These are phyloP conservation scores for Lignosus rhinocerotis DNA, from an alignment of 1,284 basidiomycete genomes.

Conservation along the genomic window DNA sequence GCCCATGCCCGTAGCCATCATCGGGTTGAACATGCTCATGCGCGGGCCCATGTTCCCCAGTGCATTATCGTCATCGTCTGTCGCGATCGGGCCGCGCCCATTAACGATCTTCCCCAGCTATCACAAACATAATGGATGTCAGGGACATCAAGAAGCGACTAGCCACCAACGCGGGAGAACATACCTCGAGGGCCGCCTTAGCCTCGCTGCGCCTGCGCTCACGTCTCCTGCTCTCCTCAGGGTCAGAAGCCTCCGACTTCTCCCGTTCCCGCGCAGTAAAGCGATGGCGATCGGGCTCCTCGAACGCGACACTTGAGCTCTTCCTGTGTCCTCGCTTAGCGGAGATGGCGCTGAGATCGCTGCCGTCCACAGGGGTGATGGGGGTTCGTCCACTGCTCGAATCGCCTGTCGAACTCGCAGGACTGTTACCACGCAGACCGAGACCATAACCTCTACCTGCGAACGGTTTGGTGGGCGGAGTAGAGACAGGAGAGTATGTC, in stretches of 20 bases:
- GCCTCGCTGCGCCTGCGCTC: constrained; percentile 75
- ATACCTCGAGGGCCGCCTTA: constrained; percentile 77
- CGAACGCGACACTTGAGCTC: constrained; percentile 63
- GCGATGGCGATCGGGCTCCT: constrained; percentile 28
- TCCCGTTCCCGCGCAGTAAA: constrained; percentile 34
- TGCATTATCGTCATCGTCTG: constrained; percentile 59
- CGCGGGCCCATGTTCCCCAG: constrained; percentile 36
- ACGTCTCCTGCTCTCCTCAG: constrained; percentile 53
- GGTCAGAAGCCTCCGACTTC: constrained; percentile 42
- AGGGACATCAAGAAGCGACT: neutral
- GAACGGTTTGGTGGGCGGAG: constrained; percentile 50
- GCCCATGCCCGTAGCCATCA: constrained; percentile 47
- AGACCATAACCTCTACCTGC: constrained; percentile 5
- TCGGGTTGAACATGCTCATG: constrained; percentile 49
- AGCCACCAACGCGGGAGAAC: constrained; percentile 22
- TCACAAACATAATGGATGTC: constrained; percentile 2
- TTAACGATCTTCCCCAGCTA: constrained; percentile 82
- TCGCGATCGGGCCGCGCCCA: constrained; percentile 61
- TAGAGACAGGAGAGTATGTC: constrained; percentile 2
- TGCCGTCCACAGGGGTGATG: constrained; percentile 72
- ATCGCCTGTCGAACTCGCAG: constrained; percentile 77
- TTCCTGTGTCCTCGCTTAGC: constrained; percentile 39
- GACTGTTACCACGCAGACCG: constrained; percentile 52
- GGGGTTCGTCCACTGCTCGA: constrained; percentile 73
- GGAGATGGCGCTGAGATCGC: constrained; percentile 52